Conservation (phyloP, 2,329 filamentous ascomycete genomes). For the Gaeumannomyces tritici region DNA sequence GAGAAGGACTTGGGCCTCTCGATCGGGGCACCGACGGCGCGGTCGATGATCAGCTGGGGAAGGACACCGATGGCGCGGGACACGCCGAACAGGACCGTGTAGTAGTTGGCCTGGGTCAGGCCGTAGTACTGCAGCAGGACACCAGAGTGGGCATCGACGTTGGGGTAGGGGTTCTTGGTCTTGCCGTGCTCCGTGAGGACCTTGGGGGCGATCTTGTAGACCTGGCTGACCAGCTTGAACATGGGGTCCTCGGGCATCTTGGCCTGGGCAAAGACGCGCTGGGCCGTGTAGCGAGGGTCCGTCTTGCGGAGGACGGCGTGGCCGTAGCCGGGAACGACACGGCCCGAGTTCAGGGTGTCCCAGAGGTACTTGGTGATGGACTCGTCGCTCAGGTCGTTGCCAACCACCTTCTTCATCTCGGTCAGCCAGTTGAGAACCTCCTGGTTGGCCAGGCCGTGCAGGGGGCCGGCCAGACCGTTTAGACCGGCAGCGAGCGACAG, state of each 20-base stretch:
- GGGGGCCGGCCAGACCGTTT: slow-evolving; percentile 94
- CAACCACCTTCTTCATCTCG: slow-evolving; percentile 95
- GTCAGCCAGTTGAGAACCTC: slow-evolving; percentile 98
- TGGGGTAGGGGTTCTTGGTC: slow-evolving; percentile 99
- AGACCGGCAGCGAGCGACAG: slow-evolving; percentile 93
- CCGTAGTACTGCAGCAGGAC: slow-evolving; percentile 99
- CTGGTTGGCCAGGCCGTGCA: slow-evolving; percentile 99
- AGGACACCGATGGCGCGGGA: slow-evolving; percentile 97
- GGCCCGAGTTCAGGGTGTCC: slow-evolving; percentile 90
- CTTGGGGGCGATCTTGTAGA: slow-evolving; percentile 98
- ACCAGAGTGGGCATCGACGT: slow-evolving; percentile 97
- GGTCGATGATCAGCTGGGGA: slow-evolving; percentile 99
- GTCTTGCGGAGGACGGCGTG: slow-evolving; percentile 99
- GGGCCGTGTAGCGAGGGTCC: slow-evolving; percentile 95
- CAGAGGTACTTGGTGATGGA: slow-evolving; percentile 98
- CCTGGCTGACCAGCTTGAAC: slow-evolving; percentile 99
- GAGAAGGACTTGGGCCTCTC: slow-evolving; percentile 99
- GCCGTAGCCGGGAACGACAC: slow-evolving; percentile 95
- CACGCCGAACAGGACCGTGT: slow-evolving; percentile 99
- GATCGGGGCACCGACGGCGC: slow-evolving; percentile 90
- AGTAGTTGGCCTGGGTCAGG: slow-evolving; percentile 97
- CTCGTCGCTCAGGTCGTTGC: slow-evolving; percentile 91
- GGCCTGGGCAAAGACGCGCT: slow-evolving; percentile 87
- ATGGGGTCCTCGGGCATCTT: slow-evolving; percentile 87
- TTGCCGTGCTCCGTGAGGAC: slow-evolving; percentile 99